Conservation (phyloP, 345 rosid genomes). For the Pistacia vera region DNA sequence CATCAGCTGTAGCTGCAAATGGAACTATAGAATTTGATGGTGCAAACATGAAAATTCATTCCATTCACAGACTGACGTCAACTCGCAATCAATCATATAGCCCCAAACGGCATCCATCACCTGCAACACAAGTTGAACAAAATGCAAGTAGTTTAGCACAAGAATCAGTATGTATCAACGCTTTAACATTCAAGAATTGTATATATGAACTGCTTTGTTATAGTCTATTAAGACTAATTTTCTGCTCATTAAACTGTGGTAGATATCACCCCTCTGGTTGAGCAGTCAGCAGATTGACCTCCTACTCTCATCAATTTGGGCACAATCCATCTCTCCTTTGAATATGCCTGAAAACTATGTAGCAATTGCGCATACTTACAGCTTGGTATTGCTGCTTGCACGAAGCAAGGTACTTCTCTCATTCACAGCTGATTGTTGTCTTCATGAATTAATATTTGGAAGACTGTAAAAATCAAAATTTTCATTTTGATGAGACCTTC, state of each 20-base stretch:
- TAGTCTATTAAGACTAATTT: constrained; percentile 16
- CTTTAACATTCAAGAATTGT: neutral
- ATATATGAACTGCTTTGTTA: constrained; percentile 8
- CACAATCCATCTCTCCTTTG: constrained; percentile 64
- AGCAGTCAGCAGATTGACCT: constrained; percentile 73
- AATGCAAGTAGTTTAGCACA: constrained; percentile 26
- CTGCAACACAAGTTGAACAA: constrained; percentile 31
- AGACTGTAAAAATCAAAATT: too few relatives aligned
- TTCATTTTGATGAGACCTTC: neutral
- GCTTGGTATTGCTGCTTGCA: constrained; percentile 62
- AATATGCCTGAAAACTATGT: constrained; percentile 71
- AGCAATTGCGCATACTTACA: constrained; percentile 78
- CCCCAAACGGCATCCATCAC: constrained; percentile 25
- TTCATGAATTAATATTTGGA: neutral
- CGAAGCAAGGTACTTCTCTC: constrained; percentile 55
- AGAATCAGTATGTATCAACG: constrained; percentile 32
- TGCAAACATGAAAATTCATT: constrained; percentile 33
- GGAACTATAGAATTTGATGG: neutral
- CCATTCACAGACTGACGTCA: constrained; percentile 59
- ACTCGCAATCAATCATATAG: constrained; percentile 41
- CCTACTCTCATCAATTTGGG: constrained; percentile 74
- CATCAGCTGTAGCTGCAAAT: constrained; percentile 9
- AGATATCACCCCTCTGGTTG: constrained; percentile 57
- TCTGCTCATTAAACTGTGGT: constrained; percentile 9
- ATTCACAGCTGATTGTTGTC: neutral